Percentiles rank a stretch among this genome's conserved stretches.
These are phyloP conservation scores for Picea glauca DNA, from an alignment of 75 land plant genomes.

Conservation along the genomic window DNA sequence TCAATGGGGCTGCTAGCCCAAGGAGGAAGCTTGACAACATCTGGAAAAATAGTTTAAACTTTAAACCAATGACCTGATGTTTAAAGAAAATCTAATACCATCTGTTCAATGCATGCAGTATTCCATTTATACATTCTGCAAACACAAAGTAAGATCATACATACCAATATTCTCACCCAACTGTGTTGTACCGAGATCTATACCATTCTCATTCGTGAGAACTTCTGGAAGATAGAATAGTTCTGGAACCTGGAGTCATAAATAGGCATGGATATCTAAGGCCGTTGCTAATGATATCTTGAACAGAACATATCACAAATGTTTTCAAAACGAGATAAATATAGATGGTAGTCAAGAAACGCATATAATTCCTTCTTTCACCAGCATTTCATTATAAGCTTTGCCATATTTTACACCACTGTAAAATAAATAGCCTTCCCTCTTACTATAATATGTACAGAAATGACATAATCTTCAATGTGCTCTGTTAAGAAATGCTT, in stretches of 20 bases:
- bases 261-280: neutral
- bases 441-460: too few species aligned
- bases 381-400: neutral
- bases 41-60: slow-evolving; percentile 24
- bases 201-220: slow-evolving; percentile 65
- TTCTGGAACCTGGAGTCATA: slow-evolving; percentile 81
- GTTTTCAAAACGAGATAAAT: neutral
- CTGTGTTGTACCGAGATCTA: slow-evolving; percentile 85
- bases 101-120: neutral
- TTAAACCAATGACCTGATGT: too few species aligned
- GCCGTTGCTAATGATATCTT: neutral
- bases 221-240: slow-evolving; percentile 94
- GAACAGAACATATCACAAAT: neutral
- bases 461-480: neutral
- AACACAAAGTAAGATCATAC: neutral
- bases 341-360: neutral
- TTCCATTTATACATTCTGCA: neutral
- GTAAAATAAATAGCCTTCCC: too few species aligned
- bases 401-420: too few species aligned
- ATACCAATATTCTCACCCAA: slow-evolving; percentile 83
- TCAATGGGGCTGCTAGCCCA: slow-evolving; percentile 91
- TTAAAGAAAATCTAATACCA: neutral
- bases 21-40: slow-evolving; percentile 87
- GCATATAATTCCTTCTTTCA: neutral
- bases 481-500: neutral